Evolutionary conservation across 176 grass and related monocot species (phyloP).

Genomic region (Chloris gayana): DNA sequence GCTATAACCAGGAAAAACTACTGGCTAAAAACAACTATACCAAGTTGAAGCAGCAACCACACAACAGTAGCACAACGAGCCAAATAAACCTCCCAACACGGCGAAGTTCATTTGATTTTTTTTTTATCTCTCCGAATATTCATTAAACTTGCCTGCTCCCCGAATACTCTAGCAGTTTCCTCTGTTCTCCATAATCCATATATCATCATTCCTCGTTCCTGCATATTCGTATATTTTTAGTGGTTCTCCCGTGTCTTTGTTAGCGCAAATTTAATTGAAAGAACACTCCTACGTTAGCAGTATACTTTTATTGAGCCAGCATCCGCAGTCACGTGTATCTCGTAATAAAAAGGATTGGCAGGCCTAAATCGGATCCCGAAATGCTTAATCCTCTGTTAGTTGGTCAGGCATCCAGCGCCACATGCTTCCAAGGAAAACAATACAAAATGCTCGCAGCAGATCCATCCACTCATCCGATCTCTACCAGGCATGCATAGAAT

Average conservation of each 20-base stretch:
- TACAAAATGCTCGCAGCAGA: conserved; percentile 1
- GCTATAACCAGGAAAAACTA: too few species aligned
- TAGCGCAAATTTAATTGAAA: not conserved
- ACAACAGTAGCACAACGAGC: too few species aligned
- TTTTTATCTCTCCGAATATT: too few species aligned
- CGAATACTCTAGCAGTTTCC: too few species aligned
- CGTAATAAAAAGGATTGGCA: not conserved
- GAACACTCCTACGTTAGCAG: not conserved
- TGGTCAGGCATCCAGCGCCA: not conserved
- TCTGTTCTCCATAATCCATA: too few species aligned
- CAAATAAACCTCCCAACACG: too few species aligned
- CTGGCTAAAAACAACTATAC: too few species aligned
- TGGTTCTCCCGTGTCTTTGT: not conserved
- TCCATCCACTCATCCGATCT: not conserved
- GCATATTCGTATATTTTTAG: not conserved
- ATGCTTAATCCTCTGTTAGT: not conserved
- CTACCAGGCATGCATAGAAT: not conserved
- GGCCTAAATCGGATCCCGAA: not conserved
- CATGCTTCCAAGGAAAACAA: not conserved
- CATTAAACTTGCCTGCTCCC: too few species aligned
- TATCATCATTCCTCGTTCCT: not conserved
- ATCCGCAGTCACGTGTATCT: not conserved
- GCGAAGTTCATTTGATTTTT: too few species aligned
- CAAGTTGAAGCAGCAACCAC: too few species aligned
- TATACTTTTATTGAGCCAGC: not conserved